A percentile compares a stretch with the other conserved stretches of the same genome.
These are phyloP conservation scores for Voacanga thouarsii DNA, from an alignment of 257 asterid species.

Conservation along the genomic window DNA sequence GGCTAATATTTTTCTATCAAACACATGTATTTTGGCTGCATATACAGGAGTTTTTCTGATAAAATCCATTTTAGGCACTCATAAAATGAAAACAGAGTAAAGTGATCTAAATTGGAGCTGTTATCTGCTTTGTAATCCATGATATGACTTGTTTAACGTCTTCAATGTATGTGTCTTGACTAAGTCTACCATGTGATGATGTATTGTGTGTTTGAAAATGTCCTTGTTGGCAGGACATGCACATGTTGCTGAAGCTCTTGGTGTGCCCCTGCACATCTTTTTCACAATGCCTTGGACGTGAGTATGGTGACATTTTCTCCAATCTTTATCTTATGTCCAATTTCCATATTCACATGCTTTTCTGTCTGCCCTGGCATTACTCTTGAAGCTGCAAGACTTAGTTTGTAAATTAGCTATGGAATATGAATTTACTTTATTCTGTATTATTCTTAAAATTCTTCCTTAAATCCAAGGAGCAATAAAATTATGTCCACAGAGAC, in stretches of 20 bases:
- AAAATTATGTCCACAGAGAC: neutral
- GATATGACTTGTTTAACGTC: neutral
- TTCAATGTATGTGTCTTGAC: neutral
- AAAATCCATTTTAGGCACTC: neutral
- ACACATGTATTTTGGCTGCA: neutral
- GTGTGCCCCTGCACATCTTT: constrained; percentile 94
- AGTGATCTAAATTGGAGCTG: neutral
- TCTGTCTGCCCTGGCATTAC: neutral
- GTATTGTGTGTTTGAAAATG: constrained; percentile 7
- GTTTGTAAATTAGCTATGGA: neutral
- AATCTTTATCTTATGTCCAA: neutral
- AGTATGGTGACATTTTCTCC: constrained; percentile 26
- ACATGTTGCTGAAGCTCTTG: constrained; percentile 98
- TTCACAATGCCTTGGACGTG: constrained; percentile 99
- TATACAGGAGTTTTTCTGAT: neutral
- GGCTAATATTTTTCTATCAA: neutral
- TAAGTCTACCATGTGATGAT: neutral
- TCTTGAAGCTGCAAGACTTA: neutral
- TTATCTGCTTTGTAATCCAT: neutral
- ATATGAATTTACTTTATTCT: neutral
- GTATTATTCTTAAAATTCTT: neutral
- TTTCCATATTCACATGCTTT: constrained; percentile 2
- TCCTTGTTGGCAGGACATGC: constrained; percentile 69
- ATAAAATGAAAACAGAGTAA: neutral
- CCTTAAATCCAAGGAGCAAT: neutral